Base-by-base conservation (phyloP, 441 rosid genomes). In the Biscutella laevigata region DNA sequence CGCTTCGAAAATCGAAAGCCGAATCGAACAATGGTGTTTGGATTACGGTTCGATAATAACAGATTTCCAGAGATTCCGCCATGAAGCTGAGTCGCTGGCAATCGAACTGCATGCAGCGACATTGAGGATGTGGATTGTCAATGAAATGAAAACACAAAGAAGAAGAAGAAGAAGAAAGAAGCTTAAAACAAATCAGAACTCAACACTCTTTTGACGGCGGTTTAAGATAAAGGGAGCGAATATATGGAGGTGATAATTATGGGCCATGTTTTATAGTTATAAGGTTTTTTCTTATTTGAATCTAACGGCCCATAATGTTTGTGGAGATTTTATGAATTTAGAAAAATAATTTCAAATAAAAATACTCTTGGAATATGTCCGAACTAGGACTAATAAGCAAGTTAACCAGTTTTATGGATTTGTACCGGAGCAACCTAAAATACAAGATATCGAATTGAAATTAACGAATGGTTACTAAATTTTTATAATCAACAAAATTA, bases 101-200 rank as follows among this genome's bases (percentile, higher is more conserved):
- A 71, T 59, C 78, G 77, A 4, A 67, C 49, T n/a, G 73, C 26
- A 35, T 68, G 64, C 41, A 75, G 53, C 17, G 77, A 79, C 94
- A 77, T 84, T 20, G 51, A 49, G 39, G 50, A 25, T 9, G 51
- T n/a, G n/a, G n/a, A n/a, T n/a, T n/a, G n/a, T n/a, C n/a, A n/a
- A n/a, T n/a, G n/a, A 26, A 12, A 30, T 25, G 62, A 54, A 24
- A 41, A 52, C 20, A 42, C 52, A 28, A 28, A n/a, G 21, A 59
- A 15, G 45, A 48, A 38, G n/a, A n/a, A n/a, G n/a, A n/a, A n/a
- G n/a, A n/a, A n/a, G n/a, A n/a, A n/a, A n/a, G n/a, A n/a, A n/a
- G n/a, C n/a, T n/a, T n/a, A n/a, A 57, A 42, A 5, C 17, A 10
- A 37, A 38, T 40, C n/a, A 10, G 47, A 59, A 59, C n/a, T 24